A percentile compares a stretch with the other conserved stretches of the same genome.
These are phyloP conservation scores for Suhomyces emberorum DNA, from an alignment of 805 yeast species.

Conservation along the genomic window DNA sequence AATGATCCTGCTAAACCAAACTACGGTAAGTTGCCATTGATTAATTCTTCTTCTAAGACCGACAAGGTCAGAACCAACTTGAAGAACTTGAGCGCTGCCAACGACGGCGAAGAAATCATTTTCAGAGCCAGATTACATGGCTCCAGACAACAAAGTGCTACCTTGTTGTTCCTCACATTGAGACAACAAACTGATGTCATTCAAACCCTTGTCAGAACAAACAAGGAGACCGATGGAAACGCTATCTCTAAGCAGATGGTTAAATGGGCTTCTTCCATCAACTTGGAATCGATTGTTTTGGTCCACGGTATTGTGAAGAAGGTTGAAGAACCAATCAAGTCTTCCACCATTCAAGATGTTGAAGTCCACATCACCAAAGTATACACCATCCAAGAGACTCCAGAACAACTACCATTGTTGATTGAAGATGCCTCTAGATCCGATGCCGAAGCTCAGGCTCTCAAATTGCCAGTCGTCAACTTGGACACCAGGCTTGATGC, in stretches of 20 bases:
- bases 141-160: conserved; percentile 93
- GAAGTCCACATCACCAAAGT: conserved; percentile 79
- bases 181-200: conserved; percentile 84
- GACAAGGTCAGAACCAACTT: conserved; percentile 62
- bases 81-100: conserved; percentile 50
- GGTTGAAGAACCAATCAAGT: conserved; percentile 81
- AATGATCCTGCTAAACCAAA: conserved; percentile 82
- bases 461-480: conserved; percentile 89
- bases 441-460: conserved; percentile 89
- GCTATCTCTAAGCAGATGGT: conserved; percentile 89
- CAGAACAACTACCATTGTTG: conserved; percentile 87
- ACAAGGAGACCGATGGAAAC: conserved; percentile 49
- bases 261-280: conserved; percentile 87
- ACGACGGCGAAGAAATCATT: conserved; percentile 73
- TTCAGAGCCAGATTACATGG: conserved; percentile 94
- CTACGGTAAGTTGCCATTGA: conserved; percentile 87
- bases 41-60: conserved; percentile 72
- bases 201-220: conserved; percentile 81
- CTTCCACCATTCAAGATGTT: conserved; percentile 87
- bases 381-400: conserved; percentile 79
- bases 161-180: conserved; percentile 83
- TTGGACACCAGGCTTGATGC: conserved; percentile 94
- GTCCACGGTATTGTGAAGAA: conserved; percentile 83
- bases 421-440: conserved; percentile 96
- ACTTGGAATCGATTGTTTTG: conserved; percentile 85